phyloP scores from a whole-genome alignment of 2,329 filamentous ascomycete genomes.

The Fusarium beomiforme region DNA sequence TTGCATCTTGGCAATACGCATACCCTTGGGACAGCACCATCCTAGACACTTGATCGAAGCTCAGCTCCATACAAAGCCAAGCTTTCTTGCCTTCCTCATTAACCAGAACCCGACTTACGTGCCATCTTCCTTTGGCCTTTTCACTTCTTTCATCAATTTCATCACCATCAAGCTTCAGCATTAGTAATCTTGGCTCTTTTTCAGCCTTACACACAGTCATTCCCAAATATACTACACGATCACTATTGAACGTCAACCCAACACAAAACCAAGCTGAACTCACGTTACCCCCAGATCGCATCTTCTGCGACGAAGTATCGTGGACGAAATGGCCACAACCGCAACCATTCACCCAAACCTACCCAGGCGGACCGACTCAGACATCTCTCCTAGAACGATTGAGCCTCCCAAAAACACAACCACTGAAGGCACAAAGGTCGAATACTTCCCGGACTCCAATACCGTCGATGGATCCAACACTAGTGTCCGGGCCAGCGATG shows the following conservation, averaged over 20 bases:
- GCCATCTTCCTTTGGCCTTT: not conserved
- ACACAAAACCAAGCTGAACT: not conserved
- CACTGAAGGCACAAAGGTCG: constrained; percentile 14
- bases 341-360: constrained; percentile 38
- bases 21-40: constrained; percentile 6
- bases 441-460: constrained; percentile 43
- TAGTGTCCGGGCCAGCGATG: constrained; percentile 40
- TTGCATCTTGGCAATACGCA: constrained; percentile 32
- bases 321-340: constrained; percentile 34
- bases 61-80: constrained; percentile 13
- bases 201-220: constrained; percentile 8
- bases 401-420: constrained; percentile 32
- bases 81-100: constrained; percentile 13
- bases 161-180: constrained; percentile 3
- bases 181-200: constrained; percentile 7
- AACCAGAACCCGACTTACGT: not conserved
- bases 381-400: constrained; percentile 55
- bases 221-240: constrained; percentile 1
- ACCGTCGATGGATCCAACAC: constrained; percentile 40
- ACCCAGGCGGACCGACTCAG: constrained; percentile 52
- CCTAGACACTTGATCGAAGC: constrained; percentile 16
- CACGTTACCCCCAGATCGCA: not conserved
- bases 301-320: constrained; percentile 1
- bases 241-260: not conserved
- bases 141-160: not conserved